Conservation (phyloP, 805 yeast genomes). For the Saturnispora silvae region DNA sequence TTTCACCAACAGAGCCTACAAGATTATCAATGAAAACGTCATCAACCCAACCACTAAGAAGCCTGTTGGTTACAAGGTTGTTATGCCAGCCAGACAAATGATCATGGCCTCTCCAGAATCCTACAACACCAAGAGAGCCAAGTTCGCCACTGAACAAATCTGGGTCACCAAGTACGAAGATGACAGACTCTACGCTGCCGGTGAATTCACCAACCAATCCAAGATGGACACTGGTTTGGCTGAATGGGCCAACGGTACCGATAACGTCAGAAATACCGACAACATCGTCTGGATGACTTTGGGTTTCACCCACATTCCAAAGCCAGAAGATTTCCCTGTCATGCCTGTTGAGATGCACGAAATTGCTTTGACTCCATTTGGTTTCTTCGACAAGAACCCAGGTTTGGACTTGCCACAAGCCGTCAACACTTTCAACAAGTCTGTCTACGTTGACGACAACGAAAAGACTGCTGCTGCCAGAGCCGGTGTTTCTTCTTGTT, state of each 20-base stretch:
- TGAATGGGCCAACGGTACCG: conserved; percentile 59
- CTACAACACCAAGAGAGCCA: conserved; percentile 60
- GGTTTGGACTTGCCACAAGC: conserved; percentile 71
- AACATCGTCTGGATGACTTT: conserved; percentile 73
- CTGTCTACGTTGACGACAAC: conserved; percentile 28
- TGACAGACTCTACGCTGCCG: conserved; percentile 66
- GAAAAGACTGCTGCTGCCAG: conserved; percentile 14
- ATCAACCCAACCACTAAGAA: conserved; percentile 59
- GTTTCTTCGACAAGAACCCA: conserved; percentile 71
- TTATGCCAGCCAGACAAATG: conserved; percentile 69
- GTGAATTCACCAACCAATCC: conserved; percentile 81
- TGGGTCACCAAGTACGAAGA: conserved; percentile 78
- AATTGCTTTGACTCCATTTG: conserved; percentile 56
- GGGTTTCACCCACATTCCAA: conserved; percentile 74
- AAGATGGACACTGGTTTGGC: conserved; percentile 59
- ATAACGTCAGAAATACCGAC: conserved; percentile 63
- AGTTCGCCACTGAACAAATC: conserved; percentile 63
- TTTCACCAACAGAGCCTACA: conserved; percentile 61
- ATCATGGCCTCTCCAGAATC: conserved; percentile 55
- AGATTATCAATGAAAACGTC: conserved; percentile 62
- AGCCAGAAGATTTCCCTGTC: conserved; percentile 81
- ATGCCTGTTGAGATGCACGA: conserved; percentile 78
- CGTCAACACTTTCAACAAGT: conserved; percentile 56
- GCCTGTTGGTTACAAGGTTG: conserved; percentile 70
- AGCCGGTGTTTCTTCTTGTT: conserved; percentile 17